A percentile compares a stretch with the other conserved stretches of the same genome.
Evolutionary conservation across 768 basidiomycete genomes (phyloP).

Genomic region (Peribolospora kevripleyi): DNA sequence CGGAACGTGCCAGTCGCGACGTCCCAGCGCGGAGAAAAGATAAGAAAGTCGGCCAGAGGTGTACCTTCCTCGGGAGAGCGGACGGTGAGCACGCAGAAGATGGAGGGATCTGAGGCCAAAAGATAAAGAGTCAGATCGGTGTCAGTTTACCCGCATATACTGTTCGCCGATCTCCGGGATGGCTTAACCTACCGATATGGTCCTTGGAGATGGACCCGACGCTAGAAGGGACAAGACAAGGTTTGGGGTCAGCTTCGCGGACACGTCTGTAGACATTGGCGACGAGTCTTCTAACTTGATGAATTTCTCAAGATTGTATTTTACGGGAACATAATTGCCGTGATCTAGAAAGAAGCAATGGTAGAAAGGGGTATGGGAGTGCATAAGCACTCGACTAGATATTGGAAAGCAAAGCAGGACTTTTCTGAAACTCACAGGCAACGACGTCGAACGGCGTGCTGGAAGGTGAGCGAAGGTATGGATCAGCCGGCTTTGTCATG

Average conservation of each 20-base stretch:
- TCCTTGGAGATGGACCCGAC: constrained; percentile 41
- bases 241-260: too few species aligned
- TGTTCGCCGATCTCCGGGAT: not conserved
- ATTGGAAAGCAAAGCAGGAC: not conserved
- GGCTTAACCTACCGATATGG: constrained; percentile 42
- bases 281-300: constrained; percentile 8
- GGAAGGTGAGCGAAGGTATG: not conserved
- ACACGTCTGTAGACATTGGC: too few species aligned
- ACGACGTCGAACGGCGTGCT: constrained; percentile 42
- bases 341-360: not conserved
- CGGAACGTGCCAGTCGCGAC: constrained; percentile 35
- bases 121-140: not conserved
- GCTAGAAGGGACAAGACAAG: constrained; percentile 10
- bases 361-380: not conserved
- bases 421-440: constrained; percentile 36
- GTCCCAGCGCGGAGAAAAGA: constrained; percentile 42
- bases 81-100: constrained; percentile 41
- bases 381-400: not conserved
- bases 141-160: not conserved
- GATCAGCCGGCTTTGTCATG: too few species aligned
- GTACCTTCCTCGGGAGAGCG: constrained; percentile 35
- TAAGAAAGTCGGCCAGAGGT: constrained; percentile 38
- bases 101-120: too few species aligned
- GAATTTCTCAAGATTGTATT: constrained; percentile 42
- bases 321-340: constrained; percentile 34